Conservation (phyloP, 1,284 basidiomycete genomes). For the Cronartium ribicola region DNA sequence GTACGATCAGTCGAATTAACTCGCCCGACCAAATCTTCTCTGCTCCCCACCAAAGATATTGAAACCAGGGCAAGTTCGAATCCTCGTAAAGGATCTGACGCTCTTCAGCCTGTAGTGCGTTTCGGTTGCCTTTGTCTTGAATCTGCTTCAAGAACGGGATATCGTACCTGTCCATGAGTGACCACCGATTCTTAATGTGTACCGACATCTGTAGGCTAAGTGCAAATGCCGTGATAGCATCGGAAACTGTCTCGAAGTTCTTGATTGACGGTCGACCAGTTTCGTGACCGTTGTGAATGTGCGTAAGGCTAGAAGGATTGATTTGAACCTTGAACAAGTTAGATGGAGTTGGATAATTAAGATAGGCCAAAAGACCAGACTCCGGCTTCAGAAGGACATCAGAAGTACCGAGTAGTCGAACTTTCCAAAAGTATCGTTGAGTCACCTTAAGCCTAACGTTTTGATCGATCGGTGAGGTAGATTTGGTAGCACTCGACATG, state of each 20-base stretch:
- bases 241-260: constrained; percentile 9
- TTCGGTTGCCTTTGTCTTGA: constrained; percentile 17
- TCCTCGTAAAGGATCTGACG: constrained; percentile 16
- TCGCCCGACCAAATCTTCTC: constrained; percentile 46
- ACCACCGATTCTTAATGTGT: constrained; percentile 39
- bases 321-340: constrained; percentile 41
- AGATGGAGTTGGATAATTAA: constrained; percentile 6
- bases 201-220: constrained; percentile 45
- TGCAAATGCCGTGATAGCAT: constrained; percentile 43
- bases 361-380: constrained; percentile 13
- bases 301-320: constrained; percentile 20
- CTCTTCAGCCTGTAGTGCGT: constrained; percentile 10
- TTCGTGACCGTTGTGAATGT: constrained; percentile 38
- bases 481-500: neutral
- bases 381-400: constrained; percentile 42
- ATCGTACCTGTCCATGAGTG: constrained; percentile 35
- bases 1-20: constrained; percentile 44
- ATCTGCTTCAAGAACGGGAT: constrained; percentile 21
- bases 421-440: constrained; percentile 41
- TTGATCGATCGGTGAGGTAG: neutral
- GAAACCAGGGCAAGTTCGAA: constrained; percentile 43
- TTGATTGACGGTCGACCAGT: constrained; percentile 25
- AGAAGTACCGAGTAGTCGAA: constrained; percentile 25
- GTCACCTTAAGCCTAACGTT: constrained; percentile 33
- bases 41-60: constrained; percentile 45